Percentiles rank a stretch among this genome's conserved stretches.
phyloP scores from a whole-genome alignment of 2,329 filamentous ascomycete species.

The Alternaria triticina region DNA sequence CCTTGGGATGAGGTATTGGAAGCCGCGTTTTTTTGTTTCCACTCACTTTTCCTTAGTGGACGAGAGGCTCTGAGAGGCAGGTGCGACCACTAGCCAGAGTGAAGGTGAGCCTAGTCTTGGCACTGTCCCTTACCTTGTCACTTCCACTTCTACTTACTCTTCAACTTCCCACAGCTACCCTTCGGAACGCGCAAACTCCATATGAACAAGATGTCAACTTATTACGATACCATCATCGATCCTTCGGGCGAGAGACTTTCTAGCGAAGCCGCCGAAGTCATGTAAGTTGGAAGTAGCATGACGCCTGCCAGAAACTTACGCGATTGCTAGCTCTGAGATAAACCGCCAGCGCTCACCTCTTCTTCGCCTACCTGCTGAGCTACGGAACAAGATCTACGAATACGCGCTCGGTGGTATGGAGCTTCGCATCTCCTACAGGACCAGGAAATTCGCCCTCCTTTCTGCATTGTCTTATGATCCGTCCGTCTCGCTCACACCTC shows the following conservation, averaged over 20 bases:
- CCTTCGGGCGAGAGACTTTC: background rate
- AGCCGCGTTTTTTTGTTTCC: background rate
- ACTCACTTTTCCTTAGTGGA: accelerated
- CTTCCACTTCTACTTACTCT: background rate
- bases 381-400: background rate
- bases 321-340: background rate
- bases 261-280: background rate
- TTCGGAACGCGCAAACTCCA: background rate
- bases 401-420: background rate
- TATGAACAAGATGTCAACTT: background rate
- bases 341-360: background rate
- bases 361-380: background rate
- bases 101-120: background rate
- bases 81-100: background rate
- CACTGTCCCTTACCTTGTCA: background rate
- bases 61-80: background rate
- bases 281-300: background rate
- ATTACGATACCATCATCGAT: background rate
- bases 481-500: background rate
- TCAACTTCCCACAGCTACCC: background rate
- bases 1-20: background rate
- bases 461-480: background rate
- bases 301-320: accelerated
- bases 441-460: accelerated
- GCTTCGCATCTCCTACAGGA: background rate